A percentile compares a stretch with the other conserved stretches of the same genome.
Evolutionary conservation across 2,329 filamentous ascomycete species (phyloP).

Genomic region (Arthrinium puccinioides): DNA sequence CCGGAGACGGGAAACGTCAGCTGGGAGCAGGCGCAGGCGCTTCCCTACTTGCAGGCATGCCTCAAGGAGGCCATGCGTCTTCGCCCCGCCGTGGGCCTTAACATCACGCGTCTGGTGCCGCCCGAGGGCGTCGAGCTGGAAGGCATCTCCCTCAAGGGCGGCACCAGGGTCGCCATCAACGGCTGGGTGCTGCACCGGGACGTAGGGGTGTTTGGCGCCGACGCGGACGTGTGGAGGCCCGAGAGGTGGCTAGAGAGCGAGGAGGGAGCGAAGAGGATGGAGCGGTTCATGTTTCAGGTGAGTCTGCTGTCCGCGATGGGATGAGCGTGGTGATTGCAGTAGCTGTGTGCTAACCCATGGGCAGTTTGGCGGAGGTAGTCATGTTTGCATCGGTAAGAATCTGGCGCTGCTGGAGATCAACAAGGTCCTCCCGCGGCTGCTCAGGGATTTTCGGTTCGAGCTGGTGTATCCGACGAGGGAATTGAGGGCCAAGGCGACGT

Average conservation of each 20-base stretch:
- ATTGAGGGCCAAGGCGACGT: slow-evolving; percentile 46
- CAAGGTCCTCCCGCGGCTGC: slow-evolving; percentile 48
- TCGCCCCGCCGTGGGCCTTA: slow-evolving; percentile 46
- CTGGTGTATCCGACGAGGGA: slow-evolving; percentile 41
- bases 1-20: slow-evolving; percentile 33
- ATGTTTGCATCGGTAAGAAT: slow-evolving; percentile 49
- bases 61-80: slow-evolving; percentile 50
- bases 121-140: slow-evolving; percentile 43
- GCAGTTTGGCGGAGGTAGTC: slow-evolving; percentile 46
- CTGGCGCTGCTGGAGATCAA: slow-evolving; percentile 50
- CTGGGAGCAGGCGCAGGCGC: slow-evolving; percentile 38
- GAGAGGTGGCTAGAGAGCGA: slow-evolving; percentile 47
- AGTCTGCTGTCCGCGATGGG: slow-evolving; percentile 6
- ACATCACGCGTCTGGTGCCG: slow-evolving; percentile 44
- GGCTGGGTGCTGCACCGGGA: slow-evolving; percentile 47
- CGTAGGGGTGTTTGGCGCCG: slow-evolving; percentile 38
- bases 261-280: slow-evolving; percentile 37
- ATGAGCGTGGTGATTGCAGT: neutral
- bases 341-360: slow-evolving; percentile 1
- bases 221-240: slow-evolving; percentile 44
- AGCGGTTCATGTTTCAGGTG: slow-evolving; percentile 50
- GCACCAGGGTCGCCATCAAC: slow-evolving; percentile 45
- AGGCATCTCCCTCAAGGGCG: slow-evolving; percentile 42
- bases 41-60: slow-evolving; percentile 50
- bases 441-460: slow-evolving; percentile 46